Conservation (phyloP, 305 asterid species). For the Fraxinus paxiana region DNA sequence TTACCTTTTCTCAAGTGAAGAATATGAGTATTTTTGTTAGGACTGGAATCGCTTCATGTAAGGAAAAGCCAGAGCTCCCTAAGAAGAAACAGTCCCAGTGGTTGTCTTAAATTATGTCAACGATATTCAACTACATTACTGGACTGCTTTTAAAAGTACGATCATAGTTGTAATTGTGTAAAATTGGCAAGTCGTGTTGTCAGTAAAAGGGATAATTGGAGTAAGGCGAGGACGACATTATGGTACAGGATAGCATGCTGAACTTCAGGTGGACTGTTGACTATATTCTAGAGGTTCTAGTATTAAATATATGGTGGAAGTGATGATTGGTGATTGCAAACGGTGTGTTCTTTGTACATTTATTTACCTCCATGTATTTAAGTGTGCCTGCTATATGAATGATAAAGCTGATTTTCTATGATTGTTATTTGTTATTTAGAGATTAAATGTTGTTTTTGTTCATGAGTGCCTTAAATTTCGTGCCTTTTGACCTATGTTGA, state of each 20-base stretch:
- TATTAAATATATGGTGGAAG: slow-evolving; percentile 2
- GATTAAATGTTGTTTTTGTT: background rate
- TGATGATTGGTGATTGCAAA: background rate
- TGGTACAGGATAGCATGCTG: background rate
- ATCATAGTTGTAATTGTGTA: background rate
- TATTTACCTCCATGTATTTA: background rate
- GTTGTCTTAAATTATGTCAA: background rate
- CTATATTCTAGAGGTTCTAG: background rate
- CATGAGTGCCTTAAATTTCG: background rate
- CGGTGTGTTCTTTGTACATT: background rate
- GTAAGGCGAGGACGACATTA: background rate
- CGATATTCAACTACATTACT: background rate
- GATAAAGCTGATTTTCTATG: background rate
- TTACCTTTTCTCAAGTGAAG: background rate
- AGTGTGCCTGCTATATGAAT: background rate
- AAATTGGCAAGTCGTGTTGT: background rate
- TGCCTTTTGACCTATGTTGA: background rate
- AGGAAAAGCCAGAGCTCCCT: background rate
- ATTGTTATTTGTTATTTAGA: background rate
- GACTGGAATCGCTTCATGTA: background rate
- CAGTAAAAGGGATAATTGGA: background rate
- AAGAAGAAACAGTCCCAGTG: background rate
- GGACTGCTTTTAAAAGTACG: background rate
- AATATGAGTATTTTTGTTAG: background rate
- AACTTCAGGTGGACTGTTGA: background rate